Base-by-base conservation (phyloP, 805 yeast species). In the Nakazawaea holstii region DNA sequence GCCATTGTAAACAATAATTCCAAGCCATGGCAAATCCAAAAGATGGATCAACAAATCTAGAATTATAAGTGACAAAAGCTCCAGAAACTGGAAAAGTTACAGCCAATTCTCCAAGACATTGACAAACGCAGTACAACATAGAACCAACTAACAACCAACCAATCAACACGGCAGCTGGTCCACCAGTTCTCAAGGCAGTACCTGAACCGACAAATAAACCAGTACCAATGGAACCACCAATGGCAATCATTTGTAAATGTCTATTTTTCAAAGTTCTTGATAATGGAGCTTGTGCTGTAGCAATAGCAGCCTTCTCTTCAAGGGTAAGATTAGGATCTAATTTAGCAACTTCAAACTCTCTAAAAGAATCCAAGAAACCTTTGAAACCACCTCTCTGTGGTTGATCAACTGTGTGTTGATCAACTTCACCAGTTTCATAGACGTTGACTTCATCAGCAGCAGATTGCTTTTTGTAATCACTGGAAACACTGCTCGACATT, bases 151-250 rank as follows among this genome's bases (percentile, higher is more conserved):
- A 67, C 32, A 68, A 60, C 75, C 83, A 77, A 45, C 77, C 84
- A 45, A 83, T 77, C 45, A 84, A 73, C 35, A 84, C 62, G 37
- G 83, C 76, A 13, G 84, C 87, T n/a, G 94, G 92, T 27, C 94
- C 94, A 60, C 88, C 86, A 30, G 73, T 68, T 15, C 73, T 54
- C 44, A 86, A 65, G 2, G 87, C 76, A 14, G 73, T 64, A 50
- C 87, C 87, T 2, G 89, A 76, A 59, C 89, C 88, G 30, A 88
- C 84, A 52, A 88, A 80, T 44, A 88, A 70, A 59, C 94, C 95
- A 8, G 92, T 83, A 56, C 95, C 96, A 55, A 87, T 86, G 50
- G 85, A 76, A 38, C 92, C 91, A 54, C 92, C 94, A 52, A 87
- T 71, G 43, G 94, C 90, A 66, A 87, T 87, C 88, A 85, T 82